A percentile compares a stretch with the other conserved stretches of the same genome.
These are phyloP conservation scores for Retiboletus flavoniger DNA, from an alignment of 1,284 basidiomycete species.

Conservation along the genomic window DNA sequence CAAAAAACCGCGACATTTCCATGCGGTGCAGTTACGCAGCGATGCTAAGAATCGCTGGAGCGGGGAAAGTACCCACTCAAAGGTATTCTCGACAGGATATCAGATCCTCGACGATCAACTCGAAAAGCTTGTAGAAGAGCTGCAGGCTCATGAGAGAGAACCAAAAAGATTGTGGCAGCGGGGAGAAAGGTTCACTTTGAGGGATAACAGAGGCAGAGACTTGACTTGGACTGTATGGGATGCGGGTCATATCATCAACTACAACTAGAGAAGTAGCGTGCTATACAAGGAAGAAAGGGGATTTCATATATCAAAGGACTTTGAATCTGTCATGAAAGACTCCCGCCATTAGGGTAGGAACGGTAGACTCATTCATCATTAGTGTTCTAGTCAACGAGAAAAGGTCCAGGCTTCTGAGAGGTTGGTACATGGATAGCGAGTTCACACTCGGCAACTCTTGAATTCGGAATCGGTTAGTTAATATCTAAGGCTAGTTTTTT, in stretches of 20 bases:
- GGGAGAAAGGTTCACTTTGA: conserved; percentile 4
- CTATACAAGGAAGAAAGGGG: neutral
- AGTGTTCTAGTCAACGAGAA: neutral
- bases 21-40: conserved; percentile 5
- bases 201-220: neutral
- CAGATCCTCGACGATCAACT: conserved; percentile 11
- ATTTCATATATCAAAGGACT: neutral
- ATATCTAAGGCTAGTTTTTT: neutral
- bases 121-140: neutral
- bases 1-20: neutral
- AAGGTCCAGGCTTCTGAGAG: neutral
- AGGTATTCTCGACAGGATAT: conserved; percentile 12
- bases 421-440: neutral
- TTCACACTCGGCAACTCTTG: neutral
- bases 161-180: conserved; percentile 2
- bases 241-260: conserved; percentile 5
- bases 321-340: neutral
- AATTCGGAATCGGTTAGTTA: neutral
- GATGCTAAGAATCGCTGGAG: neutral
- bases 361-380: neutral
- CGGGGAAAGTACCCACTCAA: neutral
- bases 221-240: conserved; percentile 15
- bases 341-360: neutral
- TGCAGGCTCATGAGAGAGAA: neutral
- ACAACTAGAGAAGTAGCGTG: neutral